Base-by-base conservation (phyloP, 1,139 yeast species). In the Candida sanyaensis region DNA sequence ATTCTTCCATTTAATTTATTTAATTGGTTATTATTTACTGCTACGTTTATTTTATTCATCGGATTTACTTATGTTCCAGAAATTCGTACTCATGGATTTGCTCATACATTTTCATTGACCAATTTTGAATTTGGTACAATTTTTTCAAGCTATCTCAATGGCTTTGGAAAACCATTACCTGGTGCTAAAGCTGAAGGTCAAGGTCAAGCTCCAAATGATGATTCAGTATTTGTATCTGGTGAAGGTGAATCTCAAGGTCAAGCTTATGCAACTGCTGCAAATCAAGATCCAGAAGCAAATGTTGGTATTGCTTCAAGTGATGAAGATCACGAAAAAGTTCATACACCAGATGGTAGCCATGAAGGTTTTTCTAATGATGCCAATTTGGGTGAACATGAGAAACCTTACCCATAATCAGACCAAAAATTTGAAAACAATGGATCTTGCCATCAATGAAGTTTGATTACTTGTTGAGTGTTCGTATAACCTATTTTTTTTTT, bases 1-100 rank as follows among this genome's bases (percentile, higher is more conserved):
- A 47, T 61, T 12, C 59, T 67, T 49, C 69, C 71, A 2, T 61
- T 70, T 48, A 57, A 65, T 0, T 61, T 70, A 33, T 49, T 71
- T 42, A 54, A 57, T 32, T 71, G 71, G 69, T 27, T 69, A 5
- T 52, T 64, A 45, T 68, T 63, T 42, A 49, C 55, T 8, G 58
- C 55, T 5, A 51, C 68, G 21, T 56, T 67, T 43, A 59, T 50
- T 1, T 55, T 66, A 40, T 49, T 63, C 34, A 42, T 65, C 8
- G 34, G 58, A 11, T 68, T 49, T 50, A 51, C 64, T 4, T 53
- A 60, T 26, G 46, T 64, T 13, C 75, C 75, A 9, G 50, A 52
- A 33, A 39, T 50, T n/a, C 50, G 44, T 23, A 27, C 40, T 12
- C 33, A 34, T 26, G 52, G 54, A 6, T 45, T 44, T 8, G 42